Base-by-base conservation (phyloP, 2,329 filamentous ascomycete species). In the Zarea fungicola region DNA sequence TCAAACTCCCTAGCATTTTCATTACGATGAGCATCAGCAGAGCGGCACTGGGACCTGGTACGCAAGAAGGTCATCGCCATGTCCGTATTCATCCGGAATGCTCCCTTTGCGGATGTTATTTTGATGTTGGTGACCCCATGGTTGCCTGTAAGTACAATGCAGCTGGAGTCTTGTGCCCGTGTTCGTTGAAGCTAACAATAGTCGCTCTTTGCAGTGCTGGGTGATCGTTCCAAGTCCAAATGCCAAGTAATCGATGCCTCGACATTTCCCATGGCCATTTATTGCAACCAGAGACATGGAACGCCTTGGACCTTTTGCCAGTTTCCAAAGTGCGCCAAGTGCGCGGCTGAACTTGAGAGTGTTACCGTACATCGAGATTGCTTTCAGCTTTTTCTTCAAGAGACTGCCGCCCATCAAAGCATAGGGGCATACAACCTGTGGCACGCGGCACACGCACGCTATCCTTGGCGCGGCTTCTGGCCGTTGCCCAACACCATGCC, bases 11-110 rank as follows among this genome's bases (percentile, higher is more conserved):
- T n/a, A 21, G 18, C 13, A 16, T 22, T 16, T 46, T 11, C 13
- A 11, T 16, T 18, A 45, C 2, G 14, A 45, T 45, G 42, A 26
- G 14, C 23, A 16, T 5, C 23, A 16, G 13, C 7, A n/a, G 25
- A 31, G 14, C 14, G 13, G 14, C 6, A 14, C 9, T 11, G 31
- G 23, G 4, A 3, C 6, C 26, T 28, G 28, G 40, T 10, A 47
- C 39, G 26, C 26, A 39, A 22, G 34, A 32, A 31, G 35, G 26
- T n/a, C 35, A 40, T 34, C 44, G 35, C 35, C 44, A 47, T 47
- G 44, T 47, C 19, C 44, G 44, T 6, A 47, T 47, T 6, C 44
- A 47, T n/a, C 44, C 44, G 16, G 44, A 47, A 25, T 47, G 44
- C 44, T 32, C 35, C 26, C 36, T 47, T 1, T 47, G 44, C 19